These are phyloP conservation scores for Termitomyces sp. DNA, from an alignment of 768 basidiomycete genomes.

Conservation along the genomic window DNA sequence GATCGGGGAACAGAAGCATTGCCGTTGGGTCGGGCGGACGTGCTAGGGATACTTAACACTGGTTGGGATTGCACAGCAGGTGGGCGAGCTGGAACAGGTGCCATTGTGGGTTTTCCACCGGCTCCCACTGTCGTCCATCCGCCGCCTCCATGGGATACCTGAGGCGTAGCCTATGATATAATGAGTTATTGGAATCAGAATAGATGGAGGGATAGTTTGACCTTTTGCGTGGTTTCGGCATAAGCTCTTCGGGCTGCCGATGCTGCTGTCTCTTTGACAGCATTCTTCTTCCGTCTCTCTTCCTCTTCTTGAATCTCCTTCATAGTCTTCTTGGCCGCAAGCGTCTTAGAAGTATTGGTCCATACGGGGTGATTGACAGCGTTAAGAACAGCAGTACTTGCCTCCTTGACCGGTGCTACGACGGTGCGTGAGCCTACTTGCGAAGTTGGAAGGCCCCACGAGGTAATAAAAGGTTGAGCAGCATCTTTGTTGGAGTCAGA, in stretches of 20 bases:
- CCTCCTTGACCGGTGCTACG: constrained; percentile 34
- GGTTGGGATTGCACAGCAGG: constrained; percentile 24
- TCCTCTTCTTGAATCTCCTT: constrained; percentile 99
- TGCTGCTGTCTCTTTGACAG: constrained; percentile 53
- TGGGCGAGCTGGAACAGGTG: constrained; percentile 26
- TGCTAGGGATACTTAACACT: constrained; percentile 19
- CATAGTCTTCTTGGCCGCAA: constrained; percentile 79
- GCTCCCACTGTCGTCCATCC: constrained; percentile 89
- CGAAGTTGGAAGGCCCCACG: constrained; percentile 87
- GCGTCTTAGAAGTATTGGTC: constrained; percentile 56
- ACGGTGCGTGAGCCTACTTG: constrained; percentile 55
- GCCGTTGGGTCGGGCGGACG: constrained; percentile 36
- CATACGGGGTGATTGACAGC: constrained; percentile 57
- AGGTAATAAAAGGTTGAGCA: constrained; percentile 55
- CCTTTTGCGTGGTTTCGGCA: constrained; percentile 76
- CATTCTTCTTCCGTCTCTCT: constrained; percentile 71
- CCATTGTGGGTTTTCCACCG: constrained; percentile 51
- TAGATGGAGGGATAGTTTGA: constrained; percentile 19
- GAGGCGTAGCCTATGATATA: constrained; percentile 19
- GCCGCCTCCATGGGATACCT: constrained; percentile 28
- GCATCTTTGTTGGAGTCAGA: constrained; percentile 46
- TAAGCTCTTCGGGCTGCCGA: constrained; percentile 64
- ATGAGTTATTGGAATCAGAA: neutral
- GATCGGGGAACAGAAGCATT: constrained; percentile 25
- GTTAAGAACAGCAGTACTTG: constrained; percentile 14